phyloP scores from a whole-genome alignment of 2,329 filamentous ascomycete genomes.

The Blastomyces silverae region DNA sequence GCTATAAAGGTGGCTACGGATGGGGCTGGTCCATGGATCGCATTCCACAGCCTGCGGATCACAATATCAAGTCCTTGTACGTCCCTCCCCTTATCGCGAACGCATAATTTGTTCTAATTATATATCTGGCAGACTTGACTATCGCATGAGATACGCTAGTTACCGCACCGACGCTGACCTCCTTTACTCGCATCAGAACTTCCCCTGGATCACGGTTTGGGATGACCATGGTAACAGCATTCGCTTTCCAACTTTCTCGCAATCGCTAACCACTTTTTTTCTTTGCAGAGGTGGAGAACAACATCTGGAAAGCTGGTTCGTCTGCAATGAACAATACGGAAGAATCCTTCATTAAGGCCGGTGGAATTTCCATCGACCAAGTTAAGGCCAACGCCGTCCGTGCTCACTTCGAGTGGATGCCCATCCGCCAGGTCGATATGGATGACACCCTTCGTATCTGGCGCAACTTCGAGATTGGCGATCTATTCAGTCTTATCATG shows the following conservation, averaged over 20 bases:
- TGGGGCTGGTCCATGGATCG: constrained; percentile 49
- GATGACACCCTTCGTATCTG: constrained; percentile 64
- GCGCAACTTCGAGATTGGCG: constrained; percentile 60
- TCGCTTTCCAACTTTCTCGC: neutral
- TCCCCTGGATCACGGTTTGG: constrained; percentile 59
- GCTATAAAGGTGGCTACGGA: constrained; percentile 35
- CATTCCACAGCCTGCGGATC: constrained; percentile 46
- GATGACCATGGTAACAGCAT: constrained; percentile 50
- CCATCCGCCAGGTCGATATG: constrained; percentile 57
- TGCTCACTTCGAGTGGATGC: constrained; percentile 63
- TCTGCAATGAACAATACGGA: constrained; percentile 59
- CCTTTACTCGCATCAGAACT: constrained; percentile 49
- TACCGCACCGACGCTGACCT: constrained; percentile 58
- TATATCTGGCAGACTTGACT: constrained; percentile 47
- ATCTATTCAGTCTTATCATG: constrained; percentile 60
- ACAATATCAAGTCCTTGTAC: constrained; percentile 43
- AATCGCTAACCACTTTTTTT: neutral
- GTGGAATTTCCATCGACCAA: constrained; percentile 60
- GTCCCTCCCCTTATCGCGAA: constrained; percentile 20
- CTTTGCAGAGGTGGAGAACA: constrained; percentile 52
- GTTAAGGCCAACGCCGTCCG: constrained; percentile 67
- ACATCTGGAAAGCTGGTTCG: constrained; percentile 58
- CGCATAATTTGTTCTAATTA: constrained; percentile 11
- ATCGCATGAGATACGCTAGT: constrained; percentile 52
- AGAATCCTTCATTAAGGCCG: constrained; percentile 55